Evolutionary conservation across 257 asterid species (phyloP), one percentile per base, ranked within the genome.

Genomic region (Nicotiana sylvestris): DNA sequence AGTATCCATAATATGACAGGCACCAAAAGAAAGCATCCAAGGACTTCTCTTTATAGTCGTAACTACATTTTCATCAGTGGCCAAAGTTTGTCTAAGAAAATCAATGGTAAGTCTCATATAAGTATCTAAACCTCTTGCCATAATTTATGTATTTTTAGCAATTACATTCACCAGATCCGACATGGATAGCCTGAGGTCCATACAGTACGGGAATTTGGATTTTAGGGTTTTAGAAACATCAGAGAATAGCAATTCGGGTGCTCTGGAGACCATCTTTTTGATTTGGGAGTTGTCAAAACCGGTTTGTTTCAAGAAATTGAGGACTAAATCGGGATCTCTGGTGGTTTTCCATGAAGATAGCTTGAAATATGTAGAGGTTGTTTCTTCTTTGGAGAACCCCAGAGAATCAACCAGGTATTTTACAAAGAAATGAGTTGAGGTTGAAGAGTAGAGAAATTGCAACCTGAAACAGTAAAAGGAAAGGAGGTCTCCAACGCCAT

Each of bases 371-470:
- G 82, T n/a, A 13, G 70, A 2, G 8, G 62, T 16, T 4, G 85
- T 82, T 51, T 74, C 87, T 55, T 84, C 21, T 4, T 18, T 18
- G 56, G 85, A 84, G 35, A 84, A 81, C 11, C 85, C 87, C 0
- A 85, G 77, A 8, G 85, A 82, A 39, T 85, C 65, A 18, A 77
- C 76, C 0, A 82, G 77, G 10, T 76, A 82, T 0, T 77, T 61
- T 6, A 21, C 83, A 69, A 85, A 25, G 43, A 65, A 62, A 72
- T 16, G 72, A 70, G 49, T 46, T 12, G 66, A 49, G 49, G 0
- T 43, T 18, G 58, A 33, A 25, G 62, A 74, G 15, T 7, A 49
- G 27, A 74, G 80, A 74, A 6, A 49, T 13, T 74, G 80, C 6
- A 9, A 74, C 56, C 27, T 51, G 21, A 72, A 72, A 72, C 21